Evolutionary conservation across 768 basidiomycete genomes (phyloP).

Genomic region (Boletus sp.): DNA sequence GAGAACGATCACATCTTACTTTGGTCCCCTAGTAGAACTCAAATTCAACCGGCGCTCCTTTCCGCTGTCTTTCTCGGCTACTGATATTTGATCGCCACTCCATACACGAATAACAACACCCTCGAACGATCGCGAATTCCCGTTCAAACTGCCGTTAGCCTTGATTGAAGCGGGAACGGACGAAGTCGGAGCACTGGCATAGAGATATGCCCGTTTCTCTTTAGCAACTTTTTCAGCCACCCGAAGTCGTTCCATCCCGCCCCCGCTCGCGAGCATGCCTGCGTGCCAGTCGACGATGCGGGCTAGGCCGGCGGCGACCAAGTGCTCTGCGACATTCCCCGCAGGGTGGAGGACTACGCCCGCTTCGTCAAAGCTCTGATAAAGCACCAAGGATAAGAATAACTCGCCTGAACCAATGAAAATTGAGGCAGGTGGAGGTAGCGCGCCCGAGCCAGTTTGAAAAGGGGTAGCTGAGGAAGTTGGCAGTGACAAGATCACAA

Average conservation of each 20-base stretch:
- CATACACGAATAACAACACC: slow-evolving; percentile 84
- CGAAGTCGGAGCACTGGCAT: slow-evolving; percentile 51
- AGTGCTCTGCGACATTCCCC: slow-evolving; percentile 90
- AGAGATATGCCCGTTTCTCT: slow-evolving; percentile 68
- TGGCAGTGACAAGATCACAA: slow-evolving; percentile 78
- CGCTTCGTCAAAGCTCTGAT: background rate
- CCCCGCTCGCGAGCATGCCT: slow-evolving; percentile 81
- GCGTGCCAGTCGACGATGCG: slow-evolving; percentile 98
- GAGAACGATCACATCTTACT: slow-evolving; percentile 43
- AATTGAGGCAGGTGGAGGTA: slow-evolving; percentile 70
- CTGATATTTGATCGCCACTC: slow-evolving; percentile 89
- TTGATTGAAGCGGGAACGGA: slow-evolving; percentile 40
- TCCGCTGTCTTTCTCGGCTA: slow-evolving; percentile 65
- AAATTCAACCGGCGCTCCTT: slow-evolving; percentile 85
- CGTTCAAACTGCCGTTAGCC: slow-evolving; percentile 46
- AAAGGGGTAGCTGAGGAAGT: slow-evolving; percentile 79
- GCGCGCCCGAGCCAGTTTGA: slow-evolving; percentile 52
- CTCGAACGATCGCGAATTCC: slow-evolving; percentile 60
- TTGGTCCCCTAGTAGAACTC: slow-evolving; percentile 84
- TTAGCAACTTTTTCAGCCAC: slow-evolving; percentile 80
- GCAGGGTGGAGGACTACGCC: slow-evolving; percentile 78
- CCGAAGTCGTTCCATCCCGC: slow-evolving; percentile 86
- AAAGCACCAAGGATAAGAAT: background rate
- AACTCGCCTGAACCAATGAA: slow-evolving; percentile 83
- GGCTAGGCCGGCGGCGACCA: slow-evolving; percentile 82